These are phyloP conservation scores for Tieghemostelium lacteum DNA, from an alignment of 78 protist species.

Conservation along the genomic window DNA sequence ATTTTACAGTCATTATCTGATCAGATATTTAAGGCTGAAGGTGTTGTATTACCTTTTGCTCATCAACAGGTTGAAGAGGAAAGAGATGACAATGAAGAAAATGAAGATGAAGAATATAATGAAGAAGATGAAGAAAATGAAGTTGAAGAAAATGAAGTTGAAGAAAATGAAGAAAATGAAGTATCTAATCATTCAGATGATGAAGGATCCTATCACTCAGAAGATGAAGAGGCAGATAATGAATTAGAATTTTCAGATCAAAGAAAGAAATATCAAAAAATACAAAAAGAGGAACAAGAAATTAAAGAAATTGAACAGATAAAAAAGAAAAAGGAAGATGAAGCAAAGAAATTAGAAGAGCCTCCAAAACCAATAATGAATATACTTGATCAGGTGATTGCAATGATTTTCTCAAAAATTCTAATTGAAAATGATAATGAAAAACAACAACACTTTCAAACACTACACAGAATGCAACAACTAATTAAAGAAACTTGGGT, in stretches of 20 bases:
- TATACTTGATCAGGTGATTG: conserved; percentile 56
- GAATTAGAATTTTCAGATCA: conserved; percentile 15
- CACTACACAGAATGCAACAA: background rate
- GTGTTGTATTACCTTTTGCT: conserved; percentile 8
- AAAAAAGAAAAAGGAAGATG: background rate
- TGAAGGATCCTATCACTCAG: background rate
- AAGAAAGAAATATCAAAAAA: conserved; percentile 26
- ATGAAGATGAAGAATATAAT: conserved; percentile 15
- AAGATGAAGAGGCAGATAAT: conserved; percentile 43
- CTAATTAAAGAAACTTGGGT: conserved; percentile 62
- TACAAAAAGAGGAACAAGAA: conserved; percentile 13
- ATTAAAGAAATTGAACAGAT: conserved; percentile 1
- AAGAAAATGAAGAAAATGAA: conserved; percentile 11
- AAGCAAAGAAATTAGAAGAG: conserved; percentile 2
- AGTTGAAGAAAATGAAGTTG: background rate
- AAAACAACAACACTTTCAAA: conserved; percentile 11
- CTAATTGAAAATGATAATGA: conserved; percentile 7
- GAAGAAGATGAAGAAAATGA: conserved; percentile 3
- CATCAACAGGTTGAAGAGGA: background rate
- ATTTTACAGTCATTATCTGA: conserved; percentile 23
- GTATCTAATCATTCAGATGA: background rate
- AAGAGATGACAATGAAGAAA: conserved; percentile 2
- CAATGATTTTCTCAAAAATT: conserved; percentile 47
- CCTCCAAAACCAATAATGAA: conserved; percentile 47
- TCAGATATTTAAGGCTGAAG: conserved; percentile 26